Base-by-base conservation (phyloP, 257 asterid species). In the Sherardia arvensis region DNA sequence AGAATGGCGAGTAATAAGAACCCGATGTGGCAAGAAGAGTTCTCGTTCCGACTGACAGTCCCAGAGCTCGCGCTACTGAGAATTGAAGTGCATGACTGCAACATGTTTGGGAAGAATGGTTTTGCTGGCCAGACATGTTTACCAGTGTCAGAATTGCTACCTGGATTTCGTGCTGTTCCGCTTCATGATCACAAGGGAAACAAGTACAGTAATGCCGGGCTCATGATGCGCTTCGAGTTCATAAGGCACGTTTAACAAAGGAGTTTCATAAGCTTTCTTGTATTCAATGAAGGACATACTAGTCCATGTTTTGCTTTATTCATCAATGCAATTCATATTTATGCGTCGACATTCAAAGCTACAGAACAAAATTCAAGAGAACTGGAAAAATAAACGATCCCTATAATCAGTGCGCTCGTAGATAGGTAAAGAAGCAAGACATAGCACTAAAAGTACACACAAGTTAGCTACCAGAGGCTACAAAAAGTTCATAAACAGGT, bases 71-170 rank as follows among this genome's bases (percentile, higher is more conserved):
- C 95, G 30, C 48, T 86, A 20, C 71, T 86, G 36, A 60, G 95
- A 53, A 73, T 86, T 38, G 91, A 86, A 71, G 91, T 84, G 49
- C 91, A 82, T 4, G 95, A 86, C 64, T 69, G 73, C 47, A 91
- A 80, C 54, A 68, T 71, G 83, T 67, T 83, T 3, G 91, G 79
- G 76, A 86, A 80, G 77, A 88, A 86, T 33, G 89, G 84, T 61
- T 86, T 86, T 75, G 95, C 75, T 1, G 91, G 91, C 25, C 91
- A 86, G 71, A 86, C 70, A 4, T 86, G 91, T 34, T 69, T 86
- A 3, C 89, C 89, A 5, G 78, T 84, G 8, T 72, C 84, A 0
- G 91, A 86, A 68, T 69, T 86, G 71, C 76, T 80, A 76, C 60
- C 85, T 1, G 95, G 91, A 8, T 80, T 86, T 59, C 83, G 80